Conservation (phyloP, 2,329 filamentous ascomycete genomes). For the Phoma sp. region DNA sequence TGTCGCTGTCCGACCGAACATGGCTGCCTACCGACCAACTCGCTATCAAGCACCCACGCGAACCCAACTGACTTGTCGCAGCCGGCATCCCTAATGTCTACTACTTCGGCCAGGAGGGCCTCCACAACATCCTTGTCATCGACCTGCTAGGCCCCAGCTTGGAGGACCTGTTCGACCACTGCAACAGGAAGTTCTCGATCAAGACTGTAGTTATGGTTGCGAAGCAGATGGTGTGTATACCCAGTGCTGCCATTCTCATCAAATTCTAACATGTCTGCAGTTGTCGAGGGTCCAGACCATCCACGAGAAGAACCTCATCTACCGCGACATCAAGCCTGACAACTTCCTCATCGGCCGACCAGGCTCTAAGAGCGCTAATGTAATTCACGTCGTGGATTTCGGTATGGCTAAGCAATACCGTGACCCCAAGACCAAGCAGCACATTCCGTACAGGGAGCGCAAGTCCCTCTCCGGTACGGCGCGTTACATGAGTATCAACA, state of each 20-base stretch:
- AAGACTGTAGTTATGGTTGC: conserved; percentile 99
- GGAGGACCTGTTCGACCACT: conserved; percentile 97
- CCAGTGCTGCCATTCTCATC: not conserved
- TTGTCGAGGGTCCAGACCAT: conserved; percentile 92
- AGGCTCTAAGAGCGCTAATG: conserved; percentile 91
- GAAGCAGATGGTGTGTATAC: conserved; percentile 91
- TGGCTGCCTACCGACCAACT: not conserved
- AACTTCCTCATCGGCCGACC: conserved; percentile 97
- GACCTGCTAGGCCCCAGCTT: conserved; percentile 93
- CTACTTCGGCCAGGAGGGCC: conserved; percentile 97
- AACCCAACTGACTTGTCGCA: conserved; percentile 51
- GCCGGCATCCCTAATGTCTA: conserved; percentile 99
- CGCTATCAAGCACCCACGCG: not conserved
- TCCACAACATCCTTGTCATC: conserved; percentile 98
- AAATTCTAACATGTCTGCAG: conserved; percentile 52
- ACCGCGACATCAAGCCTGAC: conserved; percentile 98
- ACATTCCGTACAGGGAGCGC: conserved; percentile 95
- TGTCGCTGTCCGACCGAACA: not conserved
- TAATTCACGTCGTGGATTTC: conserved; percentile 98
- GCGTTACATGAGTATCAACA: conserved; percentile 99
- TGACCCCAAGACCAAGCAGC: conserved; percentile 98
- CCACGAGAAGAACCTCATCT: conserved; percentile 99
- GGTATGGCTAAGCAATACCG: conserved; percentile 99
- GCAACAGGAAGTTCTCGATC: conserved; percentile 90
- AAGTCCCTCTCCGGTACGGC: conserved; percentile 97